Base-by-base conservation (phyloP, 139 green algal genomes). In the Deuterostichococcus epilithicus region DNA sequence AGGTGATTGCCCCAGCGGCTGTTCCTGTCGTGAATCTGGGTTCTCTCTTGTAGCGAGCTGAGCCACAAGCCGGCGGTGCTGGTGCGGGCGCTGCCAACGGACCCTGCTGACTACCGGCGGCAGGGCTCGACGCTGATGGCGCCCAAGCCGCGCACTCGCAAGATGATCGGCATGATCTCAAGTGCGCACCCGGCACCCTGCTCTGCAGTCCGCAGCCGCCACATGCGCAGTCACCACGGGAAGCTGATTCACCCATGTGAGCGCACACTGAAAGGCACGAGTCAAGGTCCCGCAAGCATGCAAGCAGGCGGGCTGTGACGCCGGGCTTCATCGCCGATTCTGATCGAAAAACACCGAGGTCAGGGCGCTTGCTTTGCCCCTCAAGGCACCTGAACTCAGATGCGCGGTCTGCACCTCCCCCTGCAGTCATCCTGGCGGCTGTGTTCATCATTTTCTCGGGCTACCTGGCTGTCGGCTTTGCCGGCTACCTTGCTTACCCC, bases 401-500 rank as follows among this genome's bases (percentile, higher is more conserved):
- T 10, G 30, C 72, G 8, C 32, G 23, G 33, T 4, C 25, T 5
- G 10, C n/a, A 8, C n/a, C 30, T 18, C 69, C 18, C 20, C 15
- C 37, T 66, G 42, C 76, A 75, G 80, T 87, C 6, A 60, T 58
- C 3, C n/a, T 86, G 10, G 78, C 70, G 3, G 81, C 82, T 18
- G 44, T 72, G 47, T 66, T 38, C 22, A 70, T 84, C 33, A 89
- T 89, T 68, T 68, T 84, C 36, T 20, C 69, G 18, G 88, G 88
- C 22, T 93, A 93, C 81, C 70, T 84, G 39, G 38, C 70, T 3
- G 87, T 92, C 25, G 84, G 87, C 25, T 20, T 79, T 18, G 68
- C 74, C 47, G 87, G 84, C 22, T 93, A 94, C 73, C 52, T 91
- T 32, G 86, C 84, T n/a, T 94, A 86, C 76, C 90, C 89, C 4